phyloP scores from a whole-genome alignment of 1,284 basidiomycete species.

The Cryptococcus neoformans region DNA sequence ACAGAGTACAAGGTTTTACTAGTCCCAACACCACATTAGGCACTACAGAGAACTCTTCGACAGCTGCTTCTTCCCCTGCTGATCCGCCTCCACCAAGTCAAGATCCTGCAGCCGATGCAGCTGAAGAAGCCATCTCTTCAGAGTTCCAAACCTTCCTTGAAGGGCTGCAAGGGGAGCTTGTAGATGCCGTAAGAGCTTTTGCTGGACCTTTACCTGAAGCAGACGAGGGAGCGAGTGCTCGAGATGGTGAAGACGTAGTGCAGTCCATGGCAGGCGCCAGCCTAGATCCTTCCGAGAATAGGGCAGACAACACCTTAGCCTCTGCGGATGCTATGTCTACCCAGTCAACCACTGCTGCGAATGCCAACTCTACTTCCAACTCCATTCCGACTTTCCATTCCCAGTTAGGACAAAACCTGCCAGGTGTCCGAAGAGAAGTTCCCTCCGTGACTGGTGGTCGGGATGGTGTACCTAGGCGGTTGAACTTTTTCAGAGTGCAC shows the following conservation, averaged over 20 bases:
- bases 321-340: neutral
- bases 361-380: conserved; percentile 7
- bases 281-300: neutral
- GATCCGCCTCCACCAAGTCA: neutral
- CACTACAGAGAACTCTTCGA: too few species aligned
- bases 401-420: conserved; percentile 33
- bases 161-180: conserved; percentile 38
- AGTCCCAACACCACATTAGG: too few species aligned
- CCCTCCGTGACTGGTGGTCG: conserved; percentile 24
- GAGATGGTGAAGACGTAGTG: conserved; percentile 4
- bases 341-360: neutral
- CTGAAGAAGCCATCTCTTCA: conserved; percentile 14
- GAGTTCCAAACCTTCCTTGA: conserved; percentile 46
- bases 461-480: conserved; percentile 31
- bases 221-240: neutral
- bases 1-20: conserved; percentile 5
- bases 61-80: neutral
- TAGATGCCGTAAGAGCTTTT: conserved; percentile 40
- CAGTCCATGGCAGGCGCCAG: neutral
- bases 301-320: neutral
- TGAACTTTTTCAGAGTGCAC: conserved; percentile 50
- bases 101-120: neutral
- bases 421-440: neutral
- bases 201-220: conserved; percentile 17
- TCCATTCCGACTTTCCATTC: conserved; percentile 14